Evolutionary conservation across 202 grass and related monocot species (phyloP).

Genomic region (Setaria viridis): DNA sequence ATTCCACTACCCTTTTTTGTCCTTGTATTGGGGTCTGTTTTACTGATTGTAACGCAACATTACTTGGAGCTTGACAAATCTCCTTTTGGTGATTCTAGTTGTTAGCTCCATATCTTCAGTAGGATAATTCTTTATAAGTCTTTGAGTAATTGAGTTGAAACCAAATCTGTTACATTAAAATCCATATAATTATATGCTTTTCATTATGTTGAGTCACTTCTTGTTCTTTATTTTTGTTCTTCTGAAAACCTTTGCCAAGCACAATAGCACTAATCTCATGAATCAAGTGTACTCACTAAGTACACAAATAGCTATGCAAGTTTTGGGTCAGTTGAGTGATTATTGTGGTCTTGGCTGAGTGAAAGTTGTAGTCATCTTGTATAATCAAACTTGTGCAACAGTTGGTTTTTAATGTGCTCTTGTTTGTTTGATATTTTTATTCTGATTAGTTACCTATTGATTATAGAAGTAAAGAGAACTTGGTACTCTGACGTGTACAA

Average conservation of each 20-base stretch:
- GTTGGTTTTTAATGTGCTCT: not conserved
- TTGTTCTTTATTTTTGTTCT: not conserved
- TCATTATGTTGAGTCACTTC: constrained; percentile 6
- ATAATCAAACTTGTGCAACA: not conserved
- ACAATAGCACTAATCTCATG: not conserved
- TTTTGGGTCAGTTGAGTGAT: constrained; percentile 32
- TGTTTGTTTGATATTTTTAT: constrained; percentile 40
- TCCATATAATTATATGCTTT: not conserved
- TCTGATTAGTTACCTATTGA: constrained; percentile 21
- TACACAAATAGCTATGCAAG: not conserved
- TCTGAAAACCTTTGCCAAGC: constrained; percentile 22
- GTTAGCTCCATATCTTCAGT: not conserved
- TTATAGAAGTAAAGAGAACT: constrained; percentile 25
- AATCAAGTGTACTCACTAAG: constrained; percentile 23
- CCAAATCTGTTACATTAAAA: constrained; percentile 19
- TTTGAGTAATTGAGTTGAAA: constrained; percentile 11
- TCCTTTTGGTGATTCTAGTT: constrained; percentile 4
- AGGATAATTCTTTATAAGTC: not conserved
- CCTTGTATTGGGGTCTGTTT: constrained; percentile 7
- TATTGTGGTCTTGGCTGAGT: constrained; percentile 12
- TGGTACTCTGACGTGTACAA: constrained; percentile 6
- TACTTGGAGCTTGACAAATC: not conserved
- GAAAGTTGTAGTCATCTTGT: not conserved
- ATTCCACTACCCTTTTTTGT: constrained; percentile 11
- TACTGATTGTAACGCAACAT: not conserved